A percentile compares a stretch with the other conserved stretches of the same genome.
phyloP scores from a whole-genome alignment of 176 grass and related monocot species.

The Oryza glaberrima region DNA sequence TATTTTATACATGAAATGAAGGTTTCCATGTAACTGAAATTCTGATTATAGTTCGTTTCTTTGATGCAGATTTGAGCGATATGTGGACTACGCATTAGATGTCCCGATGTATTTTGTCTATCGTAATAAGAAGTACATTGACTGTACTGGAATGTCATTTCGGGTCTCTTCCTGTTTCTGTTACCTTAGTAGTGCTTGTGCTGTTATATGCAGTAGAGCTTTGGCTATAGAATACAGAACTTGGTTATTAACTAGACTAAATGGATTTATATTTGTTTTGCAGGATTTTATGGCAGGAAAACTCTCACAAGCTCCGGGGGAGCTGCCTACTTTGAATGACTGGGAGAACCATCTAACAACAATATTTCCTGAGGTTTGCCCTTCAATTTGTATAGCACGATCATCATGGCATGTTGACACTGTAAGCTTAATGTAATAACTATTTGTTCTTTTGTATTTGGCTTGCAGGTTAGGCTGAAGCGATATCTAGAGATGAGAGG shows the following conservation, averaged over 20 bases:
- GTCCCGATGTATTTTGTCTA: conserved; percentile 99
- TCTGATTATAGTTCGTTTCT: conserved; percentile 40
- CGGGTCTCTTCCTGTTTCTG: conserved; percentile 64
- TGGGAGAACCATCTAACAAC: conserved; percentile 99
- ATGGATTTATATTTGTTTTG: conserved; percentile 25
- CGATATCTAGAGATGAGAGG: conserved; percentile 99
- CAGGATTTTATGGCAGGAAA: conserved; percentile 99
- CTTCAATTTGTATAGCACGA: conserved; percentile 4
- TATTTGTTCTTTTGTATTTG: conserved; percentile 25
- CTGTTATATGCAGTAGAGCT: conserved; percentile 24
- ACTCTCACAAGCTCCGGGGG: conserved; percentile 78
- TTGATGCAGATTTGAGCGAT: conserved; percentile 80
- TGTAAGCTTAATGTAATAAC: conserved; percentile 27
- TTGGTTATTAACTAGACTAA: conserved; percentile 30
- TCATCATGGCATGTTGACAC: conserved; percentile 8
- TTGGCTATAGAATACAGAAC: not conserved
- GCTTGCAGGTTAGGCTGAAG: conserved; percentile 88
- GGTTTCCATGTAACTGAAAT: conserved; percentile 28
- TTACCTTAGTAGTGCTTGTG: conserved; percentile 10
- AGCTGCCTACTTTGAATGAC: conserved; percentile 90
- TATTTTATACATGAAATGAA: conserved; percentile 27
- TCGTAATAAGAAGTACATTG: conserved; percentile 88
- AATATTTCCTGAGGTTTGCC: conserved; percentile 94
- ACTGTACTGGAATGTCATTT: conserved; percentile 97
- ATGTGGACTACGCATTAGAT: conserved; percentile 94